Conservation (phyloP, 495 filamentous ascomycete genomes). For the Astrothelium subdiscretum region DNA sequence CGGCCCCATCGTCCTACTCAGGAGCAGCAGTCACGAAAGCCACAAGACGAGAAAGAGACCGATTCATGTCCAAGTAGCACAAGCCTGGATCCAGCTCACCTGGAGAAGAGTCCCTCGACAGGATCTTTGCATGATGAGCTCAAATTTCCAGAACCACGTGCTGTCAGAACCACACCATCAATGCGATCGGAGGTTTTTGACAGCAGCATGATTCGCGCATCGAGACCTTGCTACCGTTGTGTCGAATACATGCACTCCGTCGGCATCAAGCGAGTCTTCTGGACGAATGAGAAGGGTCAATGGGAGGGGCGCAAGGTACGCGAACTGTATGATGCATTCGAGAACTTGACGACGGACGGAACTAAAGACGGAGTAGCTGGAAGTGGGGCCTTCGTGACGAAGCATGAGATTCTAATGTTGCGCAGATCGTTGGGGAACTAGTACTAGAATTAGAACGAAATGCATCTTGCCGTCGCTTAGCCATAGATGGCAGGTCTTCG, state of each 20-base stretch:
- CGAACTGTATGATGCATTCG: slow-evolving; percentile 36
- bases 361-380: slow-evolving; percentile 4
- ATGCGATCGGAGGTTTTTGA: slow-evolving; percentile 16
- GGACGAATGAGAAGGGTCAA: slow-evolving; percentile 35
- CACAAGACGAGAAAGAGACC: not conserved
- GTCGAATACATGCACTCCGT: slow-evolving; percentile 39
- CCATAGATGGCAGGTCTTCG: not conserved
- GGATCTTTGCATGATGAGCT: slow-evolving; percentile 40
- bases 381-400: slow-evolving; percentile 35
- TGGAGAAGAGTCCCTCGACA: slow-evolving; percentile 6
- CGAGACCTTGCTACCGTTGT: slow-evolving; percentile 41
- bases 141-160: not conserved
- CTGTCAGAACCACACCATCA: not conserved
- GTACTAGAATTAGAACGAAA: not conserved
- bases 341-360: slow-evolving; percentile 17
- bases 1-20: not conserved
- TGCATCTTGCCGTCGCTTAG: not conserved
- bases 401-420: slow-evolving; percentile 40
- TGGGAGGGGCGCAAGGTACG: slow-evolving; percentile 42
- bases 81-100: too few species aligned
- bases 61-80: not conserved
- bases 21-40: not conserved
- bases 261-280: slow-evolving; percentile 43
- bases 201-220: slow-evolving; percentile 17
- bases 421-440: slow-evolving; percentile 28